Percentiles rank a stretch among this genome's conserved stretches.
These are phyloP conservation scores for Starmerella gropengiesseri DNA, from an alignment of 805 yeast species.

Conservation along the genomic window DNA sequence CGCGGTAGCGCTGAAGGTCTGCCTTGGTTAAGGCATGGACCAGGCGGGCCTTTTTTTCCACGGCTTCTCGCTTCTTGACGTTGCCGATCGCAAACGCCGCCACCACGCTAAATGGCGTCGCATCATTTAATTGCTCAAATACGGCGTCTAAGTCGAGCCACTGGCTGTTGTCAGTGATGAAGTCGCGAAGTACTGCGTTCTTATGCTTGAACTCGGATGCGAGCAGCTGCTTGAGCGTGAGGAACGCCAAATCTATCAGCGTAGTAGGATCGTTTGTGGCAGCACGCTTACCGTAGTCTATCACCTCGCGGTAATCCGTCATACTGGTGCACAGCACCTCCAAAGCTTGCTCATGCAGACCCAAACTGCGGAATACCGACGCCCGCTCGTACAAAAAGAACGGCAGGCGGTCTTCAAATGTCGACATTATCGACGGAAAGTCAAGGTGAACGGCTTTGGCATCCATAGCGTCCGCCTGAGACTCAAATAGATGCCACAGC, in stretches of 20 bases:
- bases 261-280: not conserved
- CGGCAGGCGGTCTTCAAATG: slow-evolving; percentile 24
- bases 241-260: slow-evolving; percentile 5
- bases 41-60: not conserved
- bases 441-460: slow-evolving; percentile 21
- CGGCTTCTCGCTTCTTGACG: not conserved
- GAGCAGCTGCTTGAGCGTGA: slow-evolving; percentile 9
- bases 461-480: not conserved
- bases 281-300: slow-evolving; percentile 22
- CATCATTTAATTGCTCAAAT: not conserved
- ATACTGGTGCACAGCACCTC: slow-evolving; percentile 25
- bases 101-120: slow-evolving; percentile 11
- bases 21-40: not conserved
- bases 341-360: slow-evolving; percentile 29
- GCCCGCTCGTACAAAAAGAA: slow-evolving; percentile 29
- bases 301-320: slow-evolving; percentile 29
- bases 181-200: slow-evolving; percentile 9
- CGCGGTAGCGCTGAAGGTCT: not conserved
- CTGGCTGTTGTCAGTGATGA: not conserved
- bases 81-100: not conserved
- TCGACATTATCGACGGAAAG: slow-evolving; percentile 7
- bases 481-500: slow-evolving; percentile 16
- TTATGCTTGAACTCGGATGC: too few species aligned
- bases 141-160: slow-evolving; percentile 3
- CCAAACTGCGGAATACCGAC: slow-evolving; percentile 27